Evolutionary conservation across 495 filamentous ascomycete genomes (phyloP), one percentile per base, ranked within the genome.

Genomic region (Opeltia flavorubescens): DNA sequence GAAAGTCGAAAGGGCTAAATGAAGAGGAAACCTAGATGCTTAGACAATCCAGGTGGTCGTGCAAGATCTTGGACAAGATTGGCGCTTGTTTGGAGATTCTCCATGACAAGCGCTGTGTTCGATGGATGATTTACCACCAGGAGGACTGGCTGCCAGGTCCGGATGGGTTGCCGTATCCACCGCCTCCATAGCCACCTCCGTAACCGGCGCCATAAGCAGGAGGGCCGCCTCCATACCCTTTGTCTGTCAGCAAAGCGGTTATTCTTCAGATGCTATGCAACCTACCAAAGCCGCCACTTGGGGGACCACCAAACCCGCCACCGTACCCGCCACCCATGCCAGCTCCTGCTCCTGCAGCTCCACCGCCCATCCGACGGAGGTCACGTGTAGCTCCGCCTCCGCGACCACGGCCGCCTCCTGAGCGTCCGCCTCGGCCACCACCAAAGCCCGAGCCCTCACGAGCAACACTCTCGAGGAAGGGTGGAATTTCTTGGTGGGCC

Each of bases 381-480:
- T 96, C 93, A 62, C 88, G 86, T 60, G 83, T 91, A 51, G 80
- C 79, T 59, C 60, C 62, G 53, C 71, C 68, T 50, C 76, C 67
- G 50, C 74, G 74, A 25, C 61, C 70, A 56, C 72, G 67, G 5
- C 64, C 59, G 12, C 83, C 80, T 51, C 83, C 80, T 53, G 83
- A 76, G 48, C 81, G 72, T 48, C 86, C 73, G 49, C 86, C 74
- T 47, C 87, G 73, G 34, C 84, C 72, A 36, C 84, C 74, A 43
- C 85, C 81, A 53, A 76, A 85, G 55, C 80, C 84, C 52, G 83
- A 80, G 41, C 85, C 83, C 69, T 95, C 91, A 50, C 91, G 87
- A 58, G 91, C 88, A 68, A 95, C 93, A 59, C 81, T 89, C 74
- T 96, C 91, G 24, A 98, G 69, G 77, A 96, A 98, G 25, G 69